phyloP scores from a whole-genome alignment of 2,329 filamentous ascomycete genomes.

The Fusarium transvaalense region DNA sequence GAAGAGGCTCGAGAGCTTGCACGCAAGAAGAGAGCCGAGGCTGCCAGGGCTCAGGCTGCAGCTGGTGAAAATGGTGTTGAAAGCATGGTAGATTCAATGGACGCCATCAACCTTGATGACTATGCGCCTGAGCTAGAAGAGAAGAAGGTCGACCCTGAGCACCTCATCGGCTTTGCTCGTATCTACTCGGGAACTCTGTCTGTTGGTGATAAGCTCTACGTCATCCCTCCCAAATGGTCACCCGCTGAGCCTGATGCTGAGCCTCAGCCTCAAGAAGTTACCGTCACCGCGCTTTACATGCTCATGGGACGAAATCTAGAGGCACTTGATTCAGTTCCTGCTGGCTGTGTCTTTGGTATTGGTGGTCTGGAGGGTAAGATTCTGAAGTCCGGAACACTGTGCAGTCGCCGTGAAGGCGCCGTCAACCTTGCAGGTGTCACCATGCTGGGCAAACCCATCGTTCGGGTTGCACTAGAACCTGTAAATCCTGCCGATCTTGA shows the following conservation, averaged over 20 bases:
- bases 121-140: slow-evolving; percentile 61
- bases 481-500: slow-evolving; percentile 89
- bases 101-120: slow-evolving; percentile 70
- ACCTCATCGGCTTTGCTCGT: slow-evolving; percentile 93
- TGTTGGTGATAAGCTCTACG: slow-evolving; percentile 91
- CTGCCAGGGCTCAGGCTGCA: slow-evolving; percentile 80
- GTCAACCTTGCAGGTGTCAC: slow-evolving; percentile 90
- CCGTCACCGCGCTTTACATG: slow-evolving; percentile 89
- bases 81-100: slow-evolving; percentile 71
- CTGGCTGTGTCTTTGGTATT: slow-evolving; percentile 95
- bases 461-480: slow-evolving; percentile 95
- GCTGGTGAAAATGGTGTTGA: slow-evolving; percentile 62
- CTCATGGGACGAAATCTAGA: slow-evolving; percentile 95
- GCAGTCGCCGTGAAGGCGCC: slow-evolving; percentile 85
- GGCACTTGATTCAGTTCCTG: slow-evolving; percentile 84
- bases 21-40: slow-evolving; percentile 88
- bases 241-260: slow-evolving; percentile 79
- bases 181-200: slow-evolving; percentile 92
- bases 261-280: slow-evolving; percentile 84
- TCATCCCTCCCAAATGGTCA: slow-evolving; percentile 92
- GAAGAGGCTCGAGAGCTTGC: slow-evolving; percentile 93
- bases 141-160: slow-evolving; percentile 79
- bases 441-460: slow-evolving; percentile 87
- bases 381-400: slow-evolving; percentile 95
- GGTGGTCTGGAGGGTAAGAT: slow-evolving; percentile 91